These are phyloP conservation scores for Lactarius sanguifluus DNA, from an alignment of 768 basidiomycete species.

Conservation along the genomic window DNA sequence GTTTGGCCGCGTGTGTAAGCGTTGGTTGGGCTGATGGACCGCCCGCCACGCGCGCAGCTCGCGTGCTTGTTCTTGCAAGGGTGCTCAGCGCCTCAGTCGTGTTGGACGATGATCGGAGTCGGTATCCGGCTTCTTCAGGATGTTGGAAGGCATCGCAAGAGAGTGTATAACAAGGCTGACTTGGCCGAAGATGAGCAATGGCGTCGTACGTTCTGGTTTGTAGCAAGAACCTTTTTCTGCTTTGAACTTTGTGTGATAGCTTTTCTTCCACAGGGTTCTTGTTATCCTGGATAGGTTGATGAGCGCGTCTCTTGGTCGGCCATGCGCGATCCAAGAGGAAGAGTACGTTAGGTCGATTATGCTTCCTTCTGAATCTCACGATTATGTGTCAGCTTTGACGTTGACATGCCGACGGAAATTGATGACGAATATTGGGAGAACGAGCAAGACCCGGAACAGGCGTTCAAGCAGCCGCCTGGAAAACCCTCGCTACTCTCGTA, in stretches of 20 bases:
- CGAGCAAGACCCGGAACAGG: constrained; percentile 23
- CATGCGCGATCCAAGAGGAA: constrained; percentile 71
- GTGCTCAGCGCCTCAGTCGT: constrained; percentile 48
- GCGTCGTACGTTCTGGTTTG: constrained; percentile 66
- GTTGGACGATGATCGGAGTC: constrained; percentile 58
- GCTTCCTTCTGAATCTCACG: constrained; percentile 13
- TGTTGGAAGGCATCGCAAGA: constrained; percentile 66
- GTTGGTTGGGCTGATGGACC: constrained; percentile 29
- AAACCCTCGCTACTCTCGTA: constrained; percentile 54
- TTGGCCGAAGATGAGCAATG: constrained; percentile 67
- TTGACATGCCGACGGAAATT: constrained; percentile 27
- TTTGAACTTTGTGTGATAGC: neutral
- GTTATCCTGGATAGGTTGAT: constrained; percentile 47
- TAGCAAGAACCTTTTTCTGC: neutral
- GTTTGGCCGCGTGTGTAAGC: constrained; percentile 33
- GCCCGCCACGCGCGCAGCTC: constrained; percentile 34
- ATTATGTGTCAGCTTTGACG: constrained; percentile 31
- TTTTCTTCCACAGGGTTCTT: constrained; percentile 43
- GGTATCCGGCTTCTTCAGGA: constrained; percentile 75
- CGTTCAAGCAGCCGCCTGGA: constrained; percentile 63
- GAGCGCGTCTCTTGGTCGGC: constrained; percentile 60
- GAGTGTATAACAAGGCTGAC: constrained; percentile 40
- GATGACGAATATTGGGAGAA: constrained; percentile 31
- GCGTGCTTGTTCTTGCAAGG: constrained; percentile 44
- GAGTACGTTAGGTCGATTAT: constrained; percentile 47